Conservation (phyloP, 768 basidiomycete genomes). For the Leccinellum albellum region DNA sequence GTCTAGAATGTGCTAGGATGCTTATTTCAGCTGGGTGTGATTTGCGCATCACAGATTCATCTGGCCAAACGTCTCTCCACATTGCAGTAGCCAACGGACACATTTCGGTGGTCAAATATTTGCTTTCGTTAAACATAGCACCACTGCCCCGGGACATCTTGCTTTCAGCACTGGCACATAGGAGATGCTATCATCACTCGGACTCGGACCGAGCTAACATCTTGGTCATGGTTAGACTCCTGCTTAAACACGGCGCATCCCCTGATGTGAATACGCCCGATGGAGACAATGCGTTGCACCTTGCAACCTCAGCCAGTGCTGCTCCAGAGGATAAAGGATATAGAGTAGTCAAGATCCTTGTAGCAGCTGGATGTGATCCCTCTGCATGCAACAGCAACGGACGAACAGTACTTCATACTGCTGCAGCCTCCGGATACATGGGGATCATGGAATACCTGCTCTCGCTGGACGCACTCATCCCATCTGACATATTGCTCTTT, state of each 20-base stretch:
- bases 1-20: not conserved
- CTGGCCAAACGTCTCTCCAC: not conserved
- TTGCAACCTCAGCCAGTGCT: not conserved
- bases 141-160: not conserved
- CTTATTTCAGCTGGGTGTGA: not conserved
- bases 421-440: not conserved
- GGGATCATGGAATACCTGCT: not conserved
- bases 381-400: not conserved
- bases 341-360: not conserved
- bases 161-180: not conserved
- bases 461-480: not conserved
- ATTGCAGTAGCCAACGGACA: not conserved
- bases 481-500: not conserved
- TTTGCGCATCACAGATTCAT: not conserved
- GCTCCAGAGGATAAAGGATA: accelerated
- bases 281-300: not conserved
- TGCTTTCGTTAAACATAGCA: not conserved
- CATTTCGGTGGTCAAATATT: not conserved
- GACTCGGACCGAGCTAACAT: accelerated
- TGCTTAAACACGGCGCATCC: not conserved
- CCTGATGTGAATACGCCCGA: not conserved
- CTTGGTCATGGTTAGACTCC: not conserved
- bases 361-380: not conserved
- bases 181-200: not conserved
- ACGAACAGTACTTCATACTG: accelerated